Percentiles rank a stretch among this genome's conserved stretches.
These are phyloP conservation scores for Penicillium corylophilum DNA, from an alignment of 2,329 filamentous ascomycete genomes.

Conservation along the genomic window DNA sequence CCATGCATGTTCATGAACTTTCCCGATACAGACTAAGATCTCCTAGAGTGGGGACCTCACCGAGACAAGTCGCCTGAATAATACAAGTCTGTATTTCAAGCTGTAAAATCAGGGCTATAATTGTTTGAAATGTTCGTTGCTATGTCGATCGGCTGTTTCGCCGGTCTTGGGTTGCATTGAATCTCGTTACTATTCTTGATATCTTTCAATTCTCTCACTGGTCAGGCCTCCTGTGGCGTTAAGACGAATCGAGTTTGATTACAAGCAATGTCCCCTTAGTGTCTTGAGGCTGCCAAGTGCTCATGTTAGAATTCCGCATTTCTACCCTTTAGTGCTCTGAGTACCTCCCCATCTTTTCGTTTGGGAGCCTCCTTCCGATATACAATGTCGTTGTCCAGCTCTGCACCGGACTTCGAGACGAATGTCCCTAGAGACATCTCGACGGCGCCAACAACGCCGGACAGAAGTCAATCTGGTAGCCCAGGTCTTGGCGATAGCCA, in stretches of 20 bases:
- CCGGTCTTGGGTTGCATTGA: neutral
- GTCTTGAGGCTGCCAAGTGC: neutral
- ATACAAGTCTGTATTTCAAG: neutral
- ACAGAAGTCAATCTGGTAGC: conserved; percentile 8
- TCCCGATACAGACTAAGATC: too few relatives aligned
- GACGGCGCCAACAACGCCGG: conserved; percentile 6
- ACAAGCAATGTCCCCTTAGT: neutral
- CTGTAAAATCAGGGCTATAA: neutral
- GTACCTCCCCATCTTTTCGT: neutral
- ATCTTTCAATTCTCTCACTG: neutral
- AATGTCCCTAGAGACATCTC: conserved; percentile 2
- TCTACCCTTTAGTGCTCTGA: neutral
- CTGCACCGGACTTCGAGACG: conserved; percentile 2
- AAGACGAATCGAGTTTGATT: neutral
- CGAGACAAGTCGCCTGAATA: neutral
- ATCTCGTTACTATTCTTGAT: neutral
- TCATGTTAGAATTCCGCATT: neutral
- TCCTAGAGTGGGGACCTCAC: neutral
- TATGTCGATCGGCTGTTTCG: neutral
- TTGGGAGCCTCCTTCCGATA: neutral
- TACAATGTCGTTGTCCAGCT: neutral
- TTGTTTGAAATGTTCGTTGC: neutral
- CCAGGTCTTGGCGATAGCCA: conserved; percentile 1
- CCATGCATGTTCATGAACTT: neutral
- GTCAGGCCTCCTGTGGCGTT: neutral